These are phyloP conservation scores for Madurella fahalii DNA, from an alignment of 2,329 filamentous ascomycete species.

Conservation along the genomic window DNA sequence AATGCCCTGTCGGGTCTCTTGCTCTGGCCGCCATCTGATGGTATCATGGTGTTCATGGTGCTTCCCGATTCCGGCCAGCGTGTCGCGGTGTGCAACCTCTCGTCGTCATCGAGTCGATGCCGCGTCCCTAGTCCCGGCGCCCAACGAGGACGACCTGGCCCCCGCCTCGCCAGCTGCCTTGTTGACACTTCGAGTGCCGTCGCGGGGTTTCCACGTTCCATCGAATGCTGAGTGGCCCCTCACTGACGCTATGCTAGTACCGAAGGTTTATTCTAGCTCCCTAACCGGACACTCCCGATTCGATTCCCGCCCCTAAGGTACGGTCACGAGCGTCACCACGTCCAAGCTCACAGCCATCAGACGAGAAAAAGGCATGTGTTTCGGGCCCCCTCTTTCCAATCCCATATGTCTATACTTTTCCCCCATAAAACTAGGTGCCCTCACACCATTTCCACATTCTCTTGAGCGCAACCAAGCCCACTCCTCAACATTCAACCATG, in stretches of 20 bases:
- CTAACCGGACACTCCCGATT: constrained; percentile 8
- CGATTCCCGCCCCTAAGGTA: not conserved
- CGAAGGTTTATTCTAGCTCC: constrained; percentile 6
- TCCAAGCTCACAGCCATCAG: constrained; percentile 7
- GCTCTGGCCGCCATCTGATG: not conserved
- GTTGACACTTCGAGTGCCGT: constrained; percentile 14
- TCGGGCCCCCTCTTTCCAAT: not conserved
- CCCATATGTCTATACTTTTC: not conserved
- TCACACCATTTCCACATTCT: constrained; percentile 1
- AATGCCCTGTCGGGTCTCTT: not conserved
- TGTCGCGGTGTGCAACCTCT: not conserved
- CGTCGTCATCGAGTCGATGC: not conserved
- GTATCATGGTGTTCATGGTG: not conserved
- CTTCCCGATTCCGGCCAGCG: not conserved
- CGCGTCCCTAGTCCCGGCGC: not conserved
- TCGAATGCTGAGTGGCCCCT: constrained; percentile 13
- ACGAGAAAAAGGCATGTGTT: not conserved
- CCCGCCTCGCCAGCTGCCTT: constrained; percentile 7
- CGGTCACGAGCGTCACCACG: constrained; percentile 21
- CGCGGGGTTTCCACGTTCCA: constrained; percentile 18
- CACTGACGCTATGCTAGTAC: constrained; percentile 23
- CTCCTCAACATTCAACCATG: constrained; percentile 17
- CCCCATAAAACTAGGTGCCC: constrained; percentile 9
- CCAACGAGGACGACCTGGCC: not conserved
- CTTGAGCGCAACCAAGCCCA: not conserved